phyloP scores from a whole-genome alignment of 345 rosid species.

The Salix koriyanagi region DNA sequence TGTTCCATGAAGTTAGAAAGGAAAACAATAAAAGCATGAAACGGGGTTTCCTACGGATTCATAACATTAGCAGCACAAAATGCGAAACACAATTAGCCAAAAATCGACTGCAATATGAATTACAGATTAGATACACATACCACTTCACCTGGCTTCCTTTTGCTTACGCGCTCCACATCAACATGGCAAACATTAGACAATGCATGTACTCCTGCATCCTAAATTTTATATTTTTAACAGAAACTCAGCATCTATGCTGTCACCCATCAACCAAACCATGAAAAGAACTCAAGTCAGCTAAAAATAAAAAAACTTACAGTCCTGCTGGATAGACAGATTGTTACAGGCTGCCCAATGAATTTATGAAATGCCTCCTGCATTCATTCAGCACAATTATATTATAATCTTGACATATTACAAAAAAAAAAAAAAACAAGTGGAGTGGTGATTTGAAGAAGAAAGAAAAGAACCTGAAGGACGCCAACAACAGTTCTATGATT shows the following conservation, averaged over 20 bases:
- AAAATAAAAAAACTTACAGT: slow-evolving; percentile 49
- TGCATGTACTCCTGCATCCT: slow-evolving; percentile 99
- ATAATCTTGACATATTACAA: background rate
- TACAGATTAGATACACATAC: slow-evolving; percentile 33
- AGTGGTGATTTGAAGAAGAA: background rate
- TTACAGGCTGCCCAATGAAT: slow-evolving; percentile 83
- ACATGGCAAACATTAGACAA: slow-evolving; percentile 92
- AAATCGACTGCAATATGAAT: background rate
- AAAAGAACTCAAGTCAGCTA: no score
- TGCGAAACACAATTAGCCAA: background rate
- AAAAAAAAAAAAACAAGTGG: background rate
- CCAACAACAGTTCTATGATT: slow-evolving; percentile 72
- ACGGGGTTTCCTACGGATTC: background rate
- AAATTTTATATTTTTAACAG: slow-evolving; percentile 1
- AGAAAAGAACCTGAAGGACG: slow-evolving; percentile 55
- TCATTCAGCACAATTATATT: background rate
- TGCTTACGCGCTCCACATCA: slow-evolving; percentile 86
- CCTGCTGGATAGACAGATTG: slow-evolving; percentile 70
- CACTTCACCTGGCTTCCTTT: slow-evolving; percentile 87
- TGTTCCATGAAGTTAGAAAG: background rate
- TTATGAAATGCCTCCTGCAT: slow-evolving; percentile 77
- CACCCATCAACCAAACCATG: no score
- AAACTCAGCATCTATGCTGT: slow-evolving; percentile 3
- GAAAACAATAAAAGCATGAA: background rate
- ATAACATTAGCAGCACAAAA: background rate